phyloP scores from a whole-genome alignment of 768 basidiomycete species.

The Mrakia frigida region DNA sequence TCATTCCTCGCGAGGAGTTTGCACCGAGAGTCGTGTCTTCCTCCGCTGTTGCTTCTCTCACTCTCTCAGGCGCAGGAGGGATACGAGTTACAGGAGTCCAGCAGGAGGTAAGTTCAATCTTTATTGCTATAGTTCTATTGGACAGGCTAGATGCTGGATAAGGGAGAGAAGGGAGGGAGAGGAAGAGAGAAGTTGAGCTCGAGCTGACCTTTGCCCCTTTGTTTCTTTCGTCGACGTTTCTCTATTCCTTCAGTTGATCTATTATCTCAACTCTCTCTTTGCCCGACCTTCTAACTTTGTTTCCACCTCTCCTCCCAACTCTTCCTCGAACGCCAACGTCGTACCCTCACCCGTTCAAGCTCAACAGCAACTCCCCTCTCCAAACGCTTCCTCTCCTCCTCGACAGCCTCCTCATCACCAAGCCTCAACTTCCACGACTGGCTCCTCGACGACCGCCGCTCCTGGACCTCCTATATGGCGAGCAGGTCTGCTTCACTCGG shows the following conservation, averaged over 20 bases:
- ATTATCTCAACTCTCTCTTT: conserved; percentile 51
- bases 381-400: background rate
- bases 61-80: conserved; percentile 7
- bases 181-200: background rate
- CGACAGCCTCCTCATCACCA: background rate
- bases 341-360: background rate
- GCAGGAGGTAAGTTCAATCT: background rate
- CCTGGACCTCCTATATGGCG: background rate
- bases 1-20: background rate
- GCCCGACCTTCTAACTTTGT: background rate
- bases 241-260: conserved; percentile 51
- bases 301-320: background rate
- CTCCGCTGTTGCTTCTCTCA: background rate
- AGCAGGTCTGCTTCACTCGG: background rate
- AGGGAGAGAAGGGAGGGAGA: background rate
- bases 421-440: background rate
- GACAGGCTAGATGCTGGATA: background rate
- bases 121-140: too few relatives aligned
- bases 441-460: background rate
- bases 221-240: background rate
- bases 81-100: background rate
- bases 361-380: background rate
- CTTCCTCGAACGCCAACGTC: background rate
- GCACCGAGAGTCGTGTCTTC: background rate
- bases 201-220: background rate